phyloP scores from a whole-genome alignment of 73 alveolate genomes.

The Uronychia setigera region DNA sequence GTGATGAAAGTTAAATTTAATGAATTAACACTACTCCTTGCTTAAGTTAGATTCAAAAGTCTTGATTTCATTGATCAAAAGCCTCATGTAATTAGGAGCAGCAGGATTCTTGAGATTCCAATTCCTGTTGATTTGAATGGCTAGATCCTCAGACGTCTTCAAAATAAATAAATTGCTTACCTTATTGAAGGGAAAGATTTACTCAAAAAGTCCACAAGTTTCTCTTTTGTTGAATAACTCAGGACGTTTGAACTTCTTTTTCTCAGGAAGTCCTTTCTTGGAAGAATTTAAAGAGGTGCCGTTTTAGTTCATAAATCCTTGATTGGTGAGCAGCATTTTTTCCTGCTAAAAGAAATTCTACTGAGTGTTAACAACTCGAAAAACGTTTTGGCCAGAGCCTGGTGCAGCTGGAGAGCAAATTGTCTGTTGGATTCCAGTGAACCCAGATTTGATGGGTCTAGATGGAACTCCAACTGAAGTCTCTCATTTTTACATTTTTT shows the following conservation, averaged over 20 bases:
- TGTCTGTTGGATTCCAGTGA: background rate
- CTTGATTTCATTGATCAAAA: conserved; percentile 42
- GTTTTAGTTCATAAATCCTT: no score
- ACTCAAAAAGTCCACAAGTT: conserved; percentile 40
- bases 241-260: background rate
- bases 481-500: background rate
- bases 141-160: conserved; percentile 37
- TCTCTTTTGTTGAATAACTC: conserved; percentile 17
- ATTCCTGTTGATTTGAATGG: conserved; percentile 36
- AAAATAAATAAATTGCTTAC: background rate
- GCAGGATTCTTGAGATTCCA: conserved; percentile 7
- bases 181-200: conserved; percentile 56
- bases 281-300: no score
- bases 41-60: conserved; percentile 25
- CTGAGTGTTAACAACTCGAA: background rate
- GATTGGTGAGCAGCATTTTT: no score
- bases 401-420: background rate
- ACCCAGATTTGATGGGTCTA: background rate
- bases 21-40: no score
- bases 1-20: no score
- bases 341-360: background rate
- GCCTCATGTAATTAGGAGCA: conserved; percentile 53
- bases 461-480: background rate
- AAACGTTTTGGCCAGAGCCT: background rate
- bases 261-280: background rate